Percentiles rank a stretch among this genome's conserved stretches.
These are phyloP conservation scores for Sporisorium exsertum DNA, from an alignment of 1,284 basidiomycete genomes.

Conservation along the genomic window DNA sequence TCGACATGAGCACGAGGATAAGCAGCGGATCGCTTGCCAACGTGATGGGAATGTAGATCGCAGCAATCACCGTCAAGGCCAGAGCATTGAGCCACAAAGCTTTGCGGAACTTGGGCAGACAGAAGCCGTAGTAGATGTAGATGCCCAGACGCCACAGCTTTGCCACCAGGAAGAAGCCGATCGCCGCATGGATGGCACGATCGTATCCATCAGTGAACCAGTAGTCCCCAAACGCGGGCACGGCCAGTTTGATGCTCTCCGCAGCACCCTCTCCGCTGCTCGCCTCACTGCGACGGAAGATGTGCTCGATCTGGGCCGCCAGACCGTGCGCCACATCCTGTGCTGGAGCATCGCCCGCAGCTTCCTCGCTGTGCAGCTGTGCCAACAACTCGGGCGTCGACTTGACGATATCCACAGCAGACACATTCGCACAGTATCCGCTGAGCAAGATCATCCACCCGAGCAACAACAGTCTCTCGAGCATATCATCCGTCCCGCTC, in stretches of 20 bases:
- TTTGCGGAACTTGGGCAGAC: slow-evolving; percentile 62
- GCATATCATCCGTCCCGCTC: slow-evolving; percentile 67
- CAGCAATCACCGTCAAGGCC: slow-evolving; percentile 44
- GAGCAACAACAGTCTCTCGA: slow-evolving; percentile 61
- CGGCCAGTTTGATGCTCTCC: slow-evolving; percentile 21
- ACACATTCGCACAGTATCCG: slow-evolving; percentile 66
- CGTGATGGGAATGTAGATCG: slow-evolving; percentile 60
- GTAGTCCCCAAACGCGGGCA: slow-evolving; percentile 38
- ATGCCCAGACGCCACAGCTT: slow-evolving; percentile 53
- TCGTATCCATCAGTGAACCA: slow-evolving; percentile 59
- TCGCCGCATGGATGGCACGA: slow-evolving; percentile 46
- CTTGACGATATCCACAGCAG: slow-evolving; percentile 47
- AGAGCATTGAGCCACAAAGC: slow-evolving; percentile 60
- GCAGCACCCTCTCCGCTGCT: neutral
- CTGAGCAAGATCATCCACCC: slow-evolving; percentile 65
- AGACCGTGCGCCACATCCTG: slow-evolving; percentile 18
- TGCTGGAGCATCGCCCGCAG: slow-evolving; percentile 13
- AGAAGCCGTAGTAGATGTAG: slow-evolving; percentile 60
- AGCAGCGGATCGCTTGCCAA: slow-evolving; percentile 31
- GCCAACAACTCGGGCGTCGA: slow-evolving; percentile 38
- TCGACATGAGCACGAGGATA: slow-evolving; percentile 49
- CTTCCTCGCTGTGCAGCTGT: slow-evolving; percentile 11
- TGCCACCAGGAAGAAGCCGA: slow-evolving; percentile 64
- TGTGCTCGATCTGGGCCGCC: slow-evolving; percentile 14
- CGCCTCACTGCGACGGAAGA: slow-evolving; percentile 21